Percentiles rank a stretch among this genome's conserved stretches.
phyloP scores from a whole-genome alignment of 139 green algal genomes.

The Tetradesmus obliquus region DNA sequence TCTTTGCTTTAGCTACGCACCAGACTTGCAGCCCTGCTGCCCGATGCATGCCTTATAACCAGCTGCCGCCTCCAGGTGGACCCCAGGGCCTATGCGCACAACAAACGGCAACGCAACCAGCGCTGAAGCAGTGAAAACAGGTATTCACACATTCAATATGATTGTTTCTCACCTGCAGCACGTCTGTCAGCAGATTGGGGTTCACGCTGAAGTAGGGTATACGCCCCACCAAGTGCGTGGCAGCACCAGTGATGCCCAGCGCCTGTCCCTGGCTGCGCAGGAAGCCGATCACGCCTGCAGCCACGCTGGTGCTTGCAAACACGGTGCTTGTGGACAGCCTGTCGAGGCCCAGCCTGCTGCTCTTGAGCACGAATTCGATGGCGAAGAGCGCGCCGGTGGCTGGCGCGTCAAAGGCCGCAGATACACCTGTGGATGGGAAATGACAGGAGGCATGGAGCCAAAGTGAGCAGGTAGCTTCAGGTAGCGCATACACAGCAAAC shows the following conservation, averaged over 20 bases:
- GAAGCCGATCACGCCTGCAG: conserved; percentile 59
- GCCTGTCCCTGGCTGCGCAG: conserved; percentile 58
- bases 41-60: neutral
- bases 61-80: neutral
- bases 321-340: conserved; percentile 66
- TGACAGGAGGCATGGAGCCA: neutral
- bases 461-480: no score
- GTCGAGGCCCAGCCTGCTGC: conserved; percentile 63
- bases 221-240: conserved; percentile 66
- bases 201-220: conserved; percentile 75
- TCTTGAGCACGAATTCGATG: conserved; percentile 88
- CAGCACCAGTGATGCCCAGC: conserved; percentile 61
- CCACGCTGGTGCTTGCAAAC: conserved; percentile 53
- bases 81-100: no score
- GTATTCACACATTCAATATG: neutral
- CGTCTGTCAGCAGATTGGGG: conserved; percentile 69
- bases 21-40: neutral
- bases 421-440: conserved; percentile 86
- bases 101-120: no score
- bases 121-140: neutral
- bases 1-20: neutral
- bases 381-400: conserved; percentile 96
- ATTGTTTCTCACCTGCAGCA: conserved; percentile 53
- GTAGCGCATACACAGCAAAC: no score
- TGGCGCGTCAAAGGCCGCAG: conserved; percentile 95